Percentiles rank a stretch among this genome's conserved stretches.
phyloP scores from a whole-genome alignment of 169 alveolate species.

The Hepatocystis sp. region DNA sequence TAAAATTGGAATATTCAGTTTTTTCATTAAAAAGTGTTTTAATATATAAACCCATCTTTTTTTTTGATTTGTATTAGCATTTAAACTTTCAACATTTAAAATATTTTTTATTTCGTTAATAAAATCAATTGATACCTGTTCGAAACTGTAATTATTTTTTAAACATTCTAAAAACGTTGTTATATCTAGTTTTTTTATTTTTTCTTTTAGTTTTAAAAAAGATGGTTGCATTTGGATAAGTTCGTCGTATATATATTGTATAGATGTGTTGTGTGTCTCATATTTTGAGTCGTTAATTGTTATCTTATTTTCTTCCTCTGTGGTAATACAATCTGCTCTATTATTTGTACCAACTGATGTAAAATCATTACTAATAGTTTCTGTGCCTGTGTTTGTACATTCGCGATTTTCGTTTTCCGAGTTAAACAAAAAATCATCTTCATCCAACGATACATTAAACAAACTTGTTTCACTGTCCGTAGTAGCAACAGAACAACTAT shows the following conservation, averaged over 20 bases:
- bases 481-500: neutral
- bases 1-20: conserved; percentile 33
- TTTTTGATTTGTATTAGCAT: conserved; percentile 63
- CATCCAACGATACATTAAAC: neutral
- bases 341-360: neutral
- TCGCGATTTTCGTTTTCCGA: neutral
- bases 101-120: conserved; percentile 29
- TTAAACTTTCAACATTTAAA: conserved; percentile 41
- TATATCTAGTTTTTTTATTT: conserved; percentile 25
- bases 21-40: conserved; percentile 52
- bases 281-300: neutral
- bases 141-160: conserved; percentile 45
- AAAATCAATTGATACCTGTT: conserved; percentile 55
- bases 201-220: neutral
- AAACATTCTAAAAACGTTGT: conserved; percentile 18
- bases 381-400: neutral
- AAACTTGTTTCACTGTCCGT: neutral
- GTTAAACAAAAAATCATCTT: neutral
- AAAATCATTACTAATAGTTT: neutral
- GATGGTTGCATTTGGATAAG: neutral
- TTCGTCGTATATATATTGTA: neutral
- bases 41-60: conserved; percentile 73
- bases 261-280: neutral
- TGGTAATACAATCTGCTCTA: neutral
- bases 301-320: neutral